Percentiles rank a stretch among this genome's conserved stretches.
phyloP scores from a whole-genome alignment of 345 rosid species.

The Combretum micranthum region DNA sequence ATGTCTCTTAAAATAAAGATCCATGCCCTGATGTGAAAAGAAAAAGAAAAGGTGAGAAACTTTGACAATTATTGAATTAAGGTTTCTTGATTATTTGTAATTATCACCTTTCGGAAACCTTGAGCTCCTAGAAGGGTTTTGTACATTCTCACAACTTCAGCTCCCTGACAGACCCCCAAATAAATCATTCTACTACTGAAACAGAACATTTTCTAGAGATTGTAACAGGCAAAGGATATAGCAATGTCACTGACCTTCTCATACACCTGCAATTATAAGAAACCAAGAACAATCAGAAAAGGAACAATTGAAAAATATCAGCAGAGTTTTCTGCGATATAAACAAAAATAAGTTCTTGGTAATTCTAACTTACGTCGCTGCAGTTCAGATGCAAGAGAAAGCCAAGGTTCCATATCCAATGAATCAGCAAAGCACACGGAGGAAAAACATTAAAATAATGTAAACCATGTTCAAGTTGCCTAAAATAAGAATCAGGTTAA shows the following conservation, averaged over 20 bases:
- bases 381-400: conserved; percentile 26
- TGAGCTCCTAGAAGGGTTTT: conserved; percentile 84
- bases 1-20: conserved; percentile 90
- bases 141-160: conserved; percentile 99
- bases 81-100: conserved; percentile 3
- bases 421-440: conserved; percentile 15
- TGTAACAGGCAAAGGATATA: background rate
- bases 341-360: conserved; percentile 13
- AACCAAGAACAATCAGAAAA: conserved; percentile 14
- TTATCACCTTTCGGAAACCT: conserved; percentile 84
- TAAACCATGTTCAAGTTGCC: background rate
- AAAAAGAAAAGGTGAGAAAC: conserved; percentile 12
- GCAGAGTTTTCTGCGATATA: too few species aligned
- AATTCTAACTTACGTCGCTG: conserved; percentile 66
- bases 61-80: background rate
- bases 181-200: background rate
- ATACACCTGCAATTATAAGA: conserved; percentile 59
- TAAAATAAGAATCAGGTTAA: too few species aligned
- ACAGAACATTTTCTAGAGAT: background rate
- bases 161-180: conserved; percentile 51
- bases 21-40: conserved; percentile 67
- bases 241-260: conserved; percentile 56
- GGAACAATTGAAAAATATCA: background rate
- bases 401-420: conserved; percentile 25
- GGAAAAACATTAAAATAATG: conserved; percentile 14